Evolutionary conservation across 805 yeast species (phyloP).

Genomic region (Lipomyces mesembrius): DNA sequence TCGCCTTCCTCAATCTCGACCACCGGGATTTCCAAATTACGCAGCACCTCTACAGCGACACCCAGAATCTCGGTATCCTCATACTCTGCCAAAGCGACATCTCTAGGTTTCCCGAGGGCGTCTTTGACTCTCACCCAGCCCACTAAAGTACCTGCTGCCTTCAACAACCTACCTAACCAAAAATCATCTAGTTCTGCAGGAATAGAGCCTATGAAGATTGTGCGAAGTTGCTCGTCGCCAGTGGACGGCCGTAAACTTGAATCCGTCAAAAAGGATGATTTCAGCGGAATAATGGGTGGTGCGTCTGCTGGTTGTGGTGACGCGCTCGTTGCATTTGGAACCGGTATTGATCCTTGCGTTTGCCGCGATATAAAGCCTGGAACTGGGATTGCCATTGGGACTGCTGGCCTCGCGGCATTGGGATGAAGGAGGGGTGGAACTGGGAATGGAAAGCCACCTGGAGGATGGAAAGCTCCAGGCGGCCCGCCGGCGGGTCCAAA

Average conservation of each 20-base stretch:
- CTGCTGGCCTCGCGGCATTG: conserved; percentile 3
- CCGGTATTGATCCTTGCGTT: conserved; percentile 1
- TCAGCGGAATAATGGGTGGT: background rate
- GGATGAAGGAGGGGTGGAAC: conserved; percentile 2
- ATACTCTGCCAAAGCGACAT: conserved; percentile 35
- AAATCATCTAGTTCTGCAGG: conserved; percentile 37
- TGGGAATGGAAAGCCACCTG: conserved; percentile 20
- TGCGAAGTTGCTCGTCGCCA: conserved; percentile 28
- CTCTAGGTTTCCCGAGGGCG: conserved; percentile 24
- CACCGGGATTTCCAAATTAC: conserved; percentile 23
- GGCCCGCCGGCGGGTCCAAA: conserved; percentile 11
- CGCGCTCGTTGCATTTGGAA: conserved; percentile 7
- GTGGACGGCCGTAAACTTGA: conserved; percentile 30
- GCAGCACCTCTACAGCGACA: conserved; percentile 20
- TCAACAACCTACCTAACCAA: conserved; percentile 33
- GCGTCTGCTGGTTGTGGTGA: background rate
- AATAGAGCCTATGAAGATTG: conserved; percentile 24
- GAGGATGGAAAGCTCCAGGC: conserved; percentile 12
- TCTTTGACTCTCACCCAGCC: conserved; percentile 32
- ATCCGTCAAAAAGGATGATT: conserved; percentile 19
- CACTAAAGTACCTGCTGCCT: conserved; percentile 20
- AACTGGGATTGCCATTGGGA: background rate
- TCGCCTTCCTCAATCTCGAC: conserved; percentile 25
- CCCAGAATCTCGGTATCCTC: conserved; percentile 22
- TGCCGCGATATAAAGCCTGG: background rate